Base-by-base conservation (phyloP, 768 basidiomycete species). In the Trametes cubensis region DNA sequence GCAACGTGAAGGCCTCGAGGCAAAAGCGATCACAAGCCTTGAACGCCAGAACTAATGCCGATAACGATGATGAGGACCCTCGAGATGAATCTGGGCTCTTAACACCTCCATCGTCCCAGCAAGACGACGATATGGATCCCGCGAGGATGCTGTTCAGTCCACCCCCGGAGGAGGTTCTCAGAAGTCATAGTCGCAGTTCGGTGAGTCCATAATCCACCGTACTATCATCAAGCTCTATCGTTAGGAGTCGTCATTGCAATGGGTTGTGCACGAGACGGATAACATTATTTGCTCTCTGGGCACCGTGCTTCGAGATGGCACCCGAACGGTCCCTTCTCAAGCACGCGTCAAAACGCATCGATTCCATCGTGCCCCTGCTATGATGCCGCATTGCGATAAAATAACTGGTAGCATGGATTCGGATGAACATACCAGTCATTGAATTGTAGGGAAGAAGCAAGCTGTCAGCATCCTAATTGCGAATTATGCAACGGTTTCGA, bases 121-220 rank as follows among this genome's bases (percentile, higher is more conserved):
- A 60, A 41, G 67, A 63, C 13, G 65, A 64, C 20, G 63, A 66
- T 40, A 59, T 59, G 25, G 63, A 66, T 48, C 56, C 72, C 0
- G 59, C 73, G 0, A 66, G 69, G 55, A 74, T 74, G 69, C 63
- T 79, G 41, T 85, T 88, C 62, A 82, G 85, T 65, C 86, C 85
- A 2, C 86, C 86, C 2, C 86, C 86, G 2, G 86, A 88, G 65
- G 86, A 88, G 64, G 75, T 74, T 1, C 70, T 85, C 10, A 63
- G 72, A 52, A 44, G 65, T 62, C 51, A 55, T 48, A 52, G 39
- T 58, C 59, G 63, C 46, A 28, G 61, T 47, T 67, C 49, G 55
- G 63, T 71, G 69, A 46, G 70, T 74, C 14, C 34, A 34, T n/a
- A 2, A 20, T 44, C 18, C 20, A 4, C n/a, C 42, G 15, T 17